Evolutionary conservation across 345 rosid species (phyloP), one percentile per base, ranked within the genome.

Genomic region (Dovyalis caffra): DNA sequence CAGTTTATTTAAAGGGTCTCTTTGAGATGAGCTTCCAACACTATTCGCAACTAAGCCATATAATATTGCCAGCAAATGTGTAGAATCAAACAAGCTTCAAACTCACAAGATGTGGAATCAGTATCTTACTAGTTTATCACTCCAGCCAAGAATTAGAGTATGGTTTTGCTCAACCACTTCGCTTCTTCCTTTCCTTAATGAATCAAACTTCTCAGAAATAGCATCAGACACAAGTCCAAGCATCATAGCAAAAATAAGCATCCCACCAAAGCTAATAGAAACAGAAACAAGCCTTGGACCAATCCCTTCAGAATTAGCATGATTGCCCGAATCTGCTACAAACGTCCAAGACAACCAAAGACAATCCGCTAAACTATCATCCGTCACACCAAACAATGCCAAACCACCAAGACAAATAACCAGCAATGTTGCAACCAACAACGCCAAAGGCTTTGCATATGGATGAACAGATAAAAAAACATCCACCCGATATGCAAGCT

Each of bases 191-290:
- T 90, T 90, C 83, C 95, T 80, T 73, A 88, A 74, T 0, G 92
- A 90, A 82, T 88, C 95, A 69, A 88, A 82, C 82, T 88, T 90
- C 89, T 90, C 91, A 16, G 95, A 90, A 72, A 88, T 90, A 26
- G 92, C 86, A 84, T 88, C 91, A 72, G 90, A 87, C 53, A 90
- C 92, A 77, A 90, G 92, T 73, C 91, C 95, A 72, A 88, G 90
- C 92, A 90, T 88, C 92, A 88, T 88, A 8, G 92, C 95, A 69
- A 90, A 90, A 76, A 88, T 86, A 79, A 90, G 92, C 95, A 90
- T 90, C 69, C 95, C 92, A 56, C 92, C 92, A 60, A 90, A 90
- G 85, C 92, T 86, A 66, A 88, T 90, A 5, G 88, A 88, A 74
- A 90, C 89, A 10, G 92, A 90, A 81, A 87, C 95, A 15, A 90